These are phyloP conservation scores for Scutellospora calospora DNA, from an alignment of 371 early-diverging fungal genomes.

Conservation along the genomic window DNA sequence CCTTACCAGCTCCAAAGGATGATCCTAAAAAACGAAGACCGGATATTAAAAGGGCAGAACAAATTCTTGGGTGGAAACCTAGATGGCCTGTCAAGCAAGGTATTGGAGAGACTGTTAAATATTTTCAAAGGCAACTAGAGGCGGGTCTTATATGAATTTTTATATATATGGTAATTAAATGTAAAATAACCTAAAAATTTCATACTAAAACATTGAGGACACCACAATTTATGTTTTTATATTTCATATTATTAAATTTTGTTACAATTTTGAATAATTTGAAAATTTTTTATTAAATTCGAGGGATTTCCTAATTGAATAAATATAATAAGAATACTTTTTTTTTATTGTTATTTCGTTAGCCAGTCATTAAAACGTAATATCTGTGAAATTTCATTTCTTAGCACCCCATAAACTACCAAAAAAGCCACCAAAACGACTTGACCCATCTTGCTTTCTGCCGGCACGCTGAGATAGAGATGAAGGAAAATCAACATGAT, in stretches of 20 bases:
- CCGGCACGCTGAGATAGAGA: constrained; percentile 51
- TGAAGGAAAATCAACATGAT: constrained; percentile 71
- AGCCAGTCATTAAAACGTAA: too few species aligned
- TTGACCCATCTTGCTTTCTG: constrained; percentile 42
- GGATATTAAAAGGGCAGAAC: constrained; percentile 78
- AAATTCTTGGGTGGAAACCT: constrained; percentile 79
- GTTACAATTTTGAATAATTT: too few species aligned
- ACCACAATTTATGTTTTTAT: too few species aligned
- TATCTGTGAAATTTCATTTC: background rate
- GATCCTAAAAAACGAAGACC: constrained; percentile 87
- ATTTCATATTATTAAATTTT: too few species aligned
- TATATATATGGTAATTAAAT: background rate
- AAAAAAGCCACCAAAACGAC: constrained; percentile 48
- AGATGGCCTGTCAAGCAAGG: constrained; percentile 80
- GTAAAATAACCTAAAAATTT: background rate
- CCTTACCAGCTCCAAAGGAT: constrained; percentile 76
- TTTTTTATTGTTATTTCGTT: too few species aligned
- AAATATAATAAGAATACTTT: too few species aligned
- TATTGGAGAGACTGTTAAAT: constrained; percentile 86
- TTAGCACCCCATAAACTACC: constrained; percentile 51
- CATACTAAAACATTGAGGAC: too few species aligned
- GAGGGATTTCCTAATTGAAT: too few species aligned
- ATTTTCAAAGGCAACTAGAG: constrained; percentile 58
- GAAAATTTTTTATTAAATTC: too few species aligned
- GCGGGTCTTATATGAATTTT: constrained; percentile 30